Evolutionary conservation across 225 moss, liverwort and hornwort species (phyloP).

Genomic region (Bryum argenteum): DNA sequence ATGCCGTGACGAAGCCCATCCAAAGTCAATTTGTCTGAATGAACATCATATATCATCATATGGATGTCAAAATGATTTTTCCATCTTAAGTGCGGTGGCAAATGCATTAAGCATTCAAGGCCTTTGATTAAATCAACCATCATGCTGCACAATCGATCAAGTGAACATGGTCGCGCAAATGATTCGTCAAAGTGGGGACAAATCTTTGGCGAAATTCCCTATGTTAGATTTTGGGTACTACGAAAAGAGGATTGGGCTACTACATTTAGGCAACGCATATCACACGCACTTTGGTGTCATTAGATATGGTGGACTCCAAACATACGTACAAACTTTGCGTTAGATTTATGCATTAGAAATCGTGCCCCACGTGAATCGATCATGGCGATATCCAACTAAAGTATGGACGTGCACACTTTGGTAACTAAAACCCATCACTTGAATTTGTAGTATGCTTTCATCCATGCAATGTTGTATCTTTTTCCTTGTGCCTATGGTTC

Average conservation of each 20-base stretch:
- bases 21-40: no score
- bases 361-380: not conserved
- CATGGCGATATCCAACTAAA: not conserved
- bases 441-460: no score
- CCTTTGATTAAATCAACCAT: conserved; percentile 19
- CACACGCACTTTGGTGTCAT: not conserved
- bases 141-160: conserved; percentile 6
- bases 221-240: conserved; percentile 15
- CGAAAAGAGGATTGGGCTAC: conserved; percentile 5
- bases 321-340: not conserved
- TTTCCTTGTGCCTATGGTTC: no score
- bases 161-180: conserved; percentile 4
- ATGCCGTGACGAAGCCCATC: no score
- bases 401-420: not conserved
- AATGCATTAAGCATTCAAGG: conserved; percentile 9
- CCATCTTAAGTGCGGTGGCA: conserved; percentile 1
- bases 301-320: not conserved
- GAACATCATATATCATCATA: no score
- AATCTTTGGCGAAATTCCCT: conserved; percentile 33
- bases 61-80: no score
- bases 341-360: not conserved
- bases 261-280: conserved; percentile 5
- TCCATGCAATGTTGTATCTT: no score
- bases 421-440: no score
- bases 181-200: conserved; percentile 22